Conservation (phyloP, 148 eudicot genomes). For the Rhododendron williamsianum region DNA sequence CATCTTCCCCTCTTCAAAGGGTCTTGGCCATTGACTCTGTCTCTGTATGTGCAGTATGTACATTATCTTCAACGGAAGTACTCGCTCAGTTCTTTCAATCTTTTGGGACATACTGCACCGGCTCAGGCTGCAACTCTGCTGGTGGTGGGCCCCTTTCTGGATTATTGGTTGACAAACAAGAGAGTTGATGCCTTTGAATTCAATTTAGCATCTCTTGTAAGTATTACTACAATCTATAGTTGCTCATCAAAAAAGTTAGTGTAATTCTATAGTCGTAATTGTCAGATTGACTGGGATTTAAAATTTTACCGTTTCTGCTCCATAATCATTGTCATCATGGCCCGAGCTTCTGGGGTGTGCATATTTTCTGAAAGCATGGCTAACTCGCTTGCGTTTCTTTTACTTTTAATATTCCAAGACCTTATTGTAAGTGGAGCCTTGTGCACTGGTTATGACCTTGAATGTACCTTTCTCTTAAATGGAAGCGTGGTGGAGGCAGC, state of each 20-base stretch:
- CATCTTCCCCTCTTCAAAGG: background rate
- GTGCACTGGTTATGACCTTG: background rate
- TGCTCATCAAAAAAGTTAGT: background rate
- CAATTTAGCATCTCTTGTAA: constrained; percentile 49
- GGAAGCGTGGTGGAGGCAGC: background rate
- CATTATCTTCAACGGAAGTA: constrained; percentile 68
- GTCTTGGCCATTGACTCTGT: constrained; percentile 1
- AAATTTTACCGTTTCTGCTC: background rate
- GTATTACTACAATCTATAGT: constrained; percentile 12
- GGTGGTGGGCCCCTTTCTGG: constrained; percentile 60
- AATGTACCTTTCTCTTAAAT: background rate
- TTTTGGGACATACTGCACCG: constrained; percentile 78
- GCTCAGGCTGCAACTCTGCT: constrained; percentile 65
- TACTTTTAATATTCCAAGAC: background rate
- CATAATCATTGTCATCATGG: background rate
- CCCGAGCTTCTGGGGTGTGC: background rate
- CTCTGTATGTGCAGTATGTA: constrained; percentile 52
- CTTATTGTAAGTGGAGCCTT: background rate
- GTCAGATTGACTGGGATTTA: background rate
- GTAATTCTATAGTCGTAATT: background rate
- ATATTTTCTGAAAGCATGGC: background rate
- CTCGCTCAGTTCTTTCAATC: constrained; percentile 67
- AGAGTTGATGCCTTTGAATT: constrained; percentile 59
- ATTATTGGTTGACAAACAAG: constrained; percentile 67
- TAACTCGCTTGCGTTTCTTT: background rate